These are phyloP conservation scores for Phytopythium aichiense DNA, from an alignment of 352 stramenopile species.

Conservation along the genomic window DNA sequence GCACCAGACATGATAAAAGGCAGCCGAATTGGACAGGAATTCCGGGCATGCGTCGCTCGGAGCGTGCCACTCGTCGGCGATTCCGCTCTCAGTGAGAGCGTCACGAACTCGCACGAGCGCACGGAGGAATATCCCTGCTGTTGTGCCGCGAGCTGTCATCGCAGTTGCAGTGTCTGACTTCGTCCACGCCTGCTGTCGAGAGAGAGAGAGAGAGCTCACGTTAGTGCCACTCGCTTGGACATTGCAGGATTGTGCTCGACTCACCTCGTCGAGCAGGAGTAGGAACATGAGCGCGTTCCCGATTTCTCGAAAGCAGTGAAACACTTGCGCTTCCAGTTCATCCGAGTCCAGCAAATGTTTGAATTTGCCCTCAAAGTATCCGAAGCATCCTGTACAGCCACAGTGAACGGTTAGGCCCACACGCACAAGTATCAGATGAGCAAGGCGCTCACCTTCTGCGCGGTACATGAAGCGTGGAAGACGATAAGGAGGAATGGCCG, in stretches of 20 bases:
- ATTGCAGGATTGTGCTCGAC: neutral
- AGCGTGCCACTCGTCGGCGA: conserved; percentile 38
- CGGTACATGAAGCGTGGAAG: conserved; percentile 69
- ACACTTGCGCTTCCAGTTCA: conserved; percentile 78
- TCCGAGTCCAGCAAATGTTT: conserved; percentile 72
- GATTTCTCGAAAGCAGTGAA: conserved; percentile 76
- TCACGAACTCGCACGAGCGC: conserved; percentile 20
- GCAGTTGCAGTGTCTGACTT: neutral
- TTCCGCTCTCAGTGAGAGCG: conserved; percentile 27
- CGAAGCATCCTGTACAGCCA: conserved; percentile 42
- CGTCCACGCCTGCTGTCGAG: neutral
- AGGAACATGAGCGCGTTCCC: conserved; percentile 76
- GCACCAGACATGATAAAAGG: conserved; percentile 63
- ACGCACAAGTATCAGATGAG: neutral
- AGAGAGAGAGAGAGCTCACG: neutral
- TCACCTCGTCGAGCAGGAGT: conserved; percentile 22
- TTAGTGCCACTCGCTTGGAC: neutral
- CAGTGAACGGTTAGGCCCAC: neutral
- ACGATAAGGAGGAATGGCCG: conserved; percentile 69
- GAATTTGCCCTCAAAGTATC: conserved; percentile 83
- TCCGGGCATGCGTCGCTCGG: conserved; percentile 30
- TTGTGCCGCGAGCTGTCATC: neutral
- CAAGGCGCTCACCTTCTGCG: conserved; percentile 32
- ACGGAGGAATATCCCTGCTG: conserved; percentile 15
- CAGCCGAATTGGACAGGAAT: conserved; percentile 33